A percentile compares a stretch with the other conserved stretches of the same genome.
Evolutionary conservation across 2,329 filamentous ascomycete species (phyloP).

Genomic region (Pseudonectria buxi): DNA sequence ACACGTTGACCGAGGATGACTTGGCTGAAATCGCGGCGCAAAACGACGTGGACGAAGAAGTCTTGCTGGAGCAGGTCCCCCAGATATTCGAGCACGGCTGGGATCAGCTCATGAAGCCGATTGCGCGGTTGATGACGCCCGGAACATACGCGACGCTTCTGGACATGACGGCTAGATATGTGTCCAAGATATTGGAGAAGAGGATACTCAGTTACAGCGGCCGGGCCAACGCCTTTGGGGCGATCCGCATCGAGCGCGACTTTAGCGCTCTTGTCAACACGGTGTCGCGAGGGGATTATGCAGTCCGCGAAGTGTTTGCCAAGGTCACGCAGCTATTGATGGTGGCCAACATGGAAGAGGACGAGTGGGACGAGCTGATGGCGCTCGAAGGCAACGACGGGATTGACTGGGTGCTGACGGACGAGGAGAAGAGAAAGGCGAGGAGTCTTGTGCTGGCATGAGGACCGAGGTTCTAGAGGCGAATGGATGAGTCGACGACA

Average conservation of each 20-base stretch:
- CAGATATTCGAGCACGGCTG: slow-evolving; percentile 78
- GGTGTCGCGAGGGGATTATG: slow-evolving; percentile 66
- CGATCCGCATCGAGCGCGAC: slow-evolving; percentile 77
- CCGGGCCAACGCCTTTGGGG: slow-evolving; percentile 72
- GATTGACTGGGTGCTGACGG: slow-evolving; percentile 64
- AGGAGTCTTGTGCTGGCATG: slow-evolving; percentile 54
- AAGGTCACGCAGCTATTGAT: slow-evolving; percentile 74
- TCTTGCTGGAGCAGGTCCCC: slow-evolving; percentile 60
- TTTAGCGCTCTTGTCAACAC: slow-evolving; percentile 66
- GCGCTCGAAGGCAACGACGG: slow-evolving; percentile 50
- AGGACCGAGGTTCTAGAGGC: slow-evolving; percentile 3
- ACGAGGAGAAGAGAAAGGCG: slow-evolving; percentile 67
- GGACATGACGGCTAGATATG: slow-evolving; percentile 64
- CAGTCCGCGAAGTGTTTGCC: slow-evolving; percentile 68
- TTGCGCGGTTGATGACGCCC: slow-evolving; percentile 76
- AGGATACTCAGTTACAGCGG: slow-evolving; percentile 75
- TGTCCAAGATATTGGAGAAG: slow-evolving; percentile 78
- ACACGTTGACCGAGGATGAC: slow-evolving; percentile 61
- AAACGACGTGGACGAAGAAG: slow-evolving; percentile 47
- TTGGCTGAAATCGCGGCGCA: slow-evolving; percentile 48
- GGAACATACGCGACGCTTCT: slow-evolving; percentile 71
- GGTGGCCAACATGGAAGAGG: slow-evolving; percentile 90
- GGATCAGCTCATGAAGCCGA: slow-evolving; percentile 77
- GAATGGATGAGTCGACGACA: slow-evolving; percentile 6
- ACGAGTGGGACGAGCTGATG: slow-evolving; percentile 79